phyloP scores from a whole-genome alignment of 2,329 filamentous ascomycete genomes.

The Zasmidium cellare region DNA sequence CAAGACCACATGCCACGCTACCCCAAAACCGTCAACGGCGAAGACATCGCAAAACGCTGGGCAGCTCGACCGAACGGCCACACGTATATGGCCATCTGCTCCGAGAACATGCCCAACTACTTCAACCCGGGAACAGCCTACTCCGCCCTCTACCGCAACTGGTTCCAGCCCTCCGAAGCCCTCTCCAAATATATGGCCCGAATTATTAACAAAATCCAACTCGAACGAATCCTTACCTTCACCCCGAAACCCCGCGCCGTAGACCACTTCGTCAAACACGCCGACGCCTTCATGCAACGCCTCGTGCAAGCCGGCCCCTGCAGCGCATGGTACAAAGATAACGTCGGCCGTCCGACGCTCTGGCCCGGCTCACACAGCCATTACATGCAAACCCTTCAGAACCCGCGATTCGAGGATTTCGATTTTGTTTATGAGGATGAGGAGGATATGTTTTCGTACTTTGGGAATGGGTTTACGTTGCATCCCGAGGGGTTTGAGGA shows the following conservation, averaged over 20 bases:
- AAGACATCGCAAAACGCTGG: constrained; percentile 11
- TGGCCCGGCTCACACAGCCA: constrained; percentile 19
- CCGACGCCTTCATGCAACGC: constrained; percentile 15
- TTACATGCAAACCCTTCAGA: constrained; percentile 14
- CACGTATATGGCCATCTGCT: constrained; percentile 20
- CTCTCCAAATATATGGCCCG: constrained; percentile 19
- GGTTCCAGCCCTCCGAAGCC: constrained; percentile 18
- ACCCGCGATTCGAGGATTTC: constrained; percentile 21
- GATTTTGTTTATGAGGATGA: constrained; percentile 21
- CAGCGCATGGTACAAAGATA: constrained; percentile 19
- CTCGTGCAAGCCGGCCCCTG: constrained; percentile 13
- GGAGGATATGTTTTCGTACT: constrained; percentile 22
- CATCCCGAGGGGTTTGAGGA: constrained; percentile 14
- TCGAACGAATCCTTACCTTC: constrained; percentile 17
- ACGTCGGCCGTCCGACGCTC: constrained; percentile 12
- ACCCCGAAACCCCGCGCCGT: constrained; percentile 15
- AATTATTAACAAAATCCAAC: constrained; percentile 21
- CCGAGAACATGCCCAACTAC: constrained; percentile 23
- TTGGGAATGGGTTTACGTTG: constrained; percentile 18
- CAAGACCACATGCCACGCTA: constrained; percentile 19
- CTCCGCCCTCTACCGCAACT: constrained; percentile 16
- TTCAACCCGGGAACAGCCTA: constrained; percentile 20
- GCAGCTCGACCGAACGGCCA: constrained; percentile 4
- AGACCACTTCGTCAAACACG: constrained; percentile 21
- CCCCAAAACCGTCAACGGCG: constrained; percentile 21